Percentiles rank a stretch among this genome's conserved stretches.
Evolutionary conservation across 1,284 basidiomycete genomes (phyloP).

Genomic region (Hypsizygus ulmarius): DNA sequence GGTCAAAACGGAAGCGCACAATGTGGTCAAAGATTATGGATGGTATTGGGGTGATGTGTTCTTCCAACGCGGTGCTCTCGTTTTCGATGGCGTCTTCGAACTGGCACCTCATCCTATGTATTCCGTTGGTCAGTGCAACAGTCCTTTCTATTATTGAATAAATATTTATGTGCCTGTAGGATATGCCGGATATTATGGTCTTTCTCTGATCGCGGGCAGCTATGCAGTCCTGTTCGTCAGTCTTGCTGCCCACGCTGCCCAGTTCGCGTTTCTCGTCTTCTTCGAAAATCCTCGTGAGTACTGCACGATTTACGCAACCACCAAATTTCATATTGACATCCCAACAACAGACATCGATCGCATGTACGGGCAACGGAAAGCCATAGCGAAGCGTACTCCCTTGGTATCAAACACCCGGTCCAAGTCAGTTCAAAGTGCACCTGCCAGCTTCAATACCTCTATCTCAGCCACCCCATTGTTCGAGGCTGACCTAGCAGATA

Average conservation of each 20-base stretch:
- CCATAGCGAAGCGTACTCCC: slow-evolving; percentile 81
- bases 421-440: slow-evolving; percentile 13
- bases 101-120: slow-evolving; percentile 92
- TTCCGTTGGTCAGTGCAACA: slow-evolving; percentile 71
- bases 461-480: slow-evolving; percentile 15
- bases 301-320: not conserved
- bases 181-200: slow-evolving; percentile 94
- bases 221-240: slow-evolving; percentile 93
- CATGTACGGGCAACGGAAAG: slow-evolving; percentile 85
- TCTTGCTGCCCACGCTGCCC: slow-evolving; percentile 88
- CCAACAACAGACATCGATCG: slow-evolving; percentile 78
- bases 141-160: not conserved
- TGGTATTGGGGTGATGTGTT: slow-evolving; percentile 99
- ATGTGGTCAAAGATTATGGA: slow-evolving; percentile 90
- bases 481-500: slow-evolving; percentile 21
- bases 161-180: slow-evolving; percentile 41
- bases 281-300: slow-evolving; percentile 95
- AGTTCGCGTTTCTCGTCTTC: slow-evolving; percentile 94
- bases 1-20: slow-evolving; percentile 98
- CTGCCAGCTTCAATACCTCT: slow-evolving; percentile 17
- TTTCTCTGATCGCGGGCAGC: slow-evolving; percentile 86
- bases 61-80: slow-evolving; percentile 86
- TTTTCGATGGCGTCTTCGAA: slow-evolving; percentile 98
- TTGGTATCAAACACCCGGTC: slow-evolving; percentile 31
- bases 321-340: not conserved